Conservation (phyloP, 225 moss, liverwort and hornwort species). For the Pleurozium schreberi region DNA sequence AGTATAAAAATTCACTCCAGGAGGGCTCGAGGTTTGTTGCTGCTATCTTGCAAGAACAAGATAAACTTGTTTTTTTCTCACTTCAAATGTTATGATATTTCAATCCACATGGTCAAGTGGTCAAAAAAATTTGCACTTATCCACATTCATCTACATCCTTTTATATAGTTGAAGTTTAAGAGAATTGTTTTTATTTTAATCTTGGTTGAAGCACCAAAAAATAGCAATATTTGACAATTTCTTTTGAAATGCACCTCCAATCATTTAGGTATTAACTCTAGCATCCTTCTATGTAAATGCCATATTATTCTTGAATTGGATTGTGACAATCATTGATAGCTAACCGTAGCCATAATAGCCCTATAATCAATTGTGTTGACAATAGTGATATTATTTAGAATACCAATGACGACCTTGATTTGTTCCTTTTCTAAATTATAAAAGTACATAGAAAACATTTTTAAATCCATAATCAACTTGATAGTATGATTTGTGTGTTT, state of each 20-base stretch:
- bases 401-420: background rate
- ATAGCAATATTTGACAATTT: background rate
- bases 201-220: background rate
- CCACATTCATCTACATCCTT: background rate
- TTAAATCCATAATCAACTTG: too few species aligned
- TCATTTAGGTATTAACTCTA: background rate
- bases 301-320: background rate
- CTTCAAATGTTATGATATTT: background rate
- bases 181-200: background rate
- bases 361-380: too few species aligned
- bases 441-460: background rate
- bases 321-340: background rate
- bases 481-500: background rate
- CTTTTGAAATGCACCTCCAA: accelerated
- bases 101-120: background rate
- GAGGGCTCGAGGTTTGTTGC: background rate
- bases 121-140: background rate
- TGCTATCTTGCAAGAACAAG: too few species aligned
- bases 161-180: background rate
- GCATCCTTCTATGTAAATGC: too few species aligned
- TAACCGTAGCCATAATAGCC: too few species aligned
- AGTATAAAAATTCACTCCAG: background rate
- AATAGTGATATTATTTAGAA: background rate
- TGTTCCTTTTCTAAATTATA: background rate
- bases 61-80: too few species aligned